Percentiles rank a stretch among this genome's conserved stretches.
phyloP scores from a whole-genome alignment of 164 flowering plant genomes.

The Liquidambar formosana region DNA sequence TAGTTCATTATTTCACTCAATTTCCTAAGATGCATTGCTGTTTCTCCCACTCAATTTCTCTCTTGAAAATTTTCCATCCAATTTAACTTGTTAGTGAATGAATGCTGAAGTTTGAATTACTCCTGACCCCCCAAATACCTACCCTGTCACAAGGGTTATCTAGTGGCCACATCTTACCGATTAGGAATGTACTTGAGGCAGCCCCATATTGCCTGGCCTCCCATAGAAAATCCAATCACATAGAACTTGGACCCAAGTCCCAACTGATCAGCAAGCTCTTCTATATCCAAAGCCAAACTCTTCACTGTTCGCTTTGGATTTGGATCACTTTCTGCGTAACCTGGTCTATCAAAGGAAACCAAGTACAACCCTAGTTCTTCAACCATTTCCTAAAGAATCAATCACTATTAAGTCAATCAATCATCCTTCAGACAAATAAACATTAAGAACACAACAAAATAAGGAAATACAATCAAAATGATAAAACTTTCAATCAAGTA shows the following conservation, averaged over 20 bases:
- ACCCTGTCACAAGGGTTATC: background rate
- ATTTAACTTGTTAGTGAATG: no score
- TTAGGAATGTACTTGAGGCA: slow-evolving; percentile 60
- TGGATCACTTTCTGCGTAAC: slow-evolving; percentile 67
- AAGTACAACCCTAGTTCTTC: slow-evolving; percentile 39
- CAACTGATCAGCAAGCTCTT: slow-evolving; percentile 59
- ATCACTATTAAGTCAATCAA: background rate
- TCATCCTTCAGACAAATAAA: background rate
- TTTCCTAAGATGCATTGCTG: no score
- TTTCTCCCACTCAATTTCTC: no score
- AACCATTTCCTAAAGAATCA: slow-evolving; percentile 33
- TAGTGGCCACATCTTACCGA: slow-evolving; percentile 25
- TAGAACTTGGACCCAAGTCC: slow-evolving; percentile 47
- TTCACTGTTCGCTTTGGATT: slow-evolving; percentile 41
- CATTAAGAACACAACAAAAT: background rate
- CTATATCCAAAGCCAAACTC: slow-evolving; percentile 47
- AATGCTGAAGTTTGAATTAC: background rate
- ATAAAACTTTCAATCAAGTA: background rate
- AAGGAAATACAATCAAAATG: no score
- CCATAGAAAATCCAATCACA: slow-evolving; percentile 51
- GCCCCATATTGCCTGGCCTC: slow-evolving; percentile 49
- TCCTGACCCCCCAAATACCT: background rate
- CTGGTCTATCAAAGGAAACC: slow-evolving; percentile 51
- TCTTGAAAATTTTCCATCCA: no score
- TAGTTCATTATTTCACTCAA: no score